Percentiles rank a stretch among this genome's conserved stretches.
phyloP scores from a whole-genome alignment of 345 rosid genomes.

The Arabidopsis suecica region DNA sequence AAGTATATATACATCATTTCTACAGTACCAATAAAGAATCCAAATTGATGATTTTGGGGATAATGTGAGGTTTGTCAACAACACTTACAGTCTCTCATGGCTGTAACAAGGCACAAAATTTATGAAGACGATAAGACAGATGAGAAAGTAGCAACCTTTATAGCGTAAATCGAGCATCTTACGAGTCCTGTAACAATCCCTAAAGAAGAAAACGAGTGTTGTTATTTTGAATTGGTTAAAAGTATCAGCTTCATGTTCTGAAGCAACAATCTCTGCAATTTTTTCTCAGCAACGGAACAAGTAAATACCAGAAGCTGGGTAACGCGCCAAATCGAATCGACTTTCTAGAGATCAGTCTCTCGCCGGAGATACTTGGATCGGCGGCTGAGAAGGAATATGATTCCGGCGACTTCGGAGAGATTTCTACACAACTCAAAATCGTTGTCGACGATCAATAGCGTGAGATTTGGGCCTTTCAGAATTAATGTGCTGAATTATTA shows the following conservation, averaged over 20 bases:
- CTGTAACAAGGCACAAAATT: constrained; percentile 34
- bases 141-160: constrained; percentile 25
- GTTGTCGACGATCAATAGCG: constrained; percentile 1
- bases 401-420: constrained; percentile 27
- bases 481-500: not conserved
- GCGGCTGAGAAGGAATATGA: constrained; percentile 2
- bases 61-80: not conserved
- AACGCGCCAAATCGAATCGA: no score
- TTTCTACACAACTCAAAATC: constrained; percentile 3
- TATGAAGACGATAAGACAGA: constrained; percentile 40
- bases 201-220: not conserved
- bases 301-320: not conserved
- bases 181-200: not conserved
- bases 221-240: not conserved
- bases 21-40: not conserved
- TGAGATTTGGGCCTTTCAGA: constrained; percentile 13
- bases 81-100: constrained; percentile 51
- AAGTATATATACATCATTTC: constrained; percentile 7
- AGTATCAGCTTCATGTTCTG: not conserved
- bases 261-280: constrained; percentile 12
- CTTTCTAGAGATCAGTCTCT: not conserved
- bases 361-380: constrained; percentile 16
- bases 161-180: constrained; percentile 36
- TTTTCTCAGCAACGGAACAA: not conserved
- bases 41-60: not conserved